phyloP scores from a whole-genome alignment of 2,329 filamentous ascomycete genomes.

The Ceratocystis smalleyi region DNA sequence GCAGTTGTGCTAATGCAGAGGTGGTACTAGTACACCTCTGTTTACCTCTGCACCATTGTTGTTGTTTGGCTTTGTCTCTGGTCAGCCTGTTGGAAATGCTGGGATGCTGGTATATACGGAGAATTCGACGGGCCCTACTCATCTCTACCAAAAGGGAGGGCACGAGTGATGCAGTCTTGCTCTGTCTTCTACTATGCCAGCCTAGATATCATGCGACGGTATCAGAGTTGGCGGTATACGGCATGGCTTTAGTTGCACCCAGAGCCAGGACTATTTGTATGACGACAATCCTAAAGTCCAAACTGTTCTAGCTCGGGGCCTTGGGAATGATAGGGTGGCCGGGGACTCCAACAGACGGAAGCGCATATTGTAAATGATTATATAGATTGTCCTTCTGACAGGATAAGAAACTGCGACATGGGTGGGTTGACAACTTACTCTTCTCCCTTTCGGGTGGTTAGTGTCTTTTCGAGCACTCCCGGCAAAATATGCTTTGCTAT shows the following conservation, averaged over 20 bases:
- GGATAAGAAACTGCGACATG: not conserved
- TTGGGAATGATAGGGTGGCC: not conserved
- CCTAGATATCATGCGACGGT: not conserved
- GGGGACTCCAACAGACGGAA: not conserved
- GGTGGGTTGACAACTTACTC: not conserved
- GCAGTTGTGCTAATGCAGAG: not conserved
- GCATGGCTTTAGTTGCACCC: not conserved
- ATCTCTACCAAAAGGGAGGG: not conserved
- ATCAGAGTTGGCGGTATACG: not conserved
- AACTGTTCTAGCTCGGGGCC: not conserved
- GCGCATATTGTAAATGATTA: slow-evolving; percentile 1
- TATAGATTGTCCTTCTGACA: not conserved
- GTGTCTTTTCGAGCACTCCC: too few species aligned
- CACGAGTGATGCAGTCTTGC: not conserved
- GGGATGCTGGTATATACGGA: not conserved
- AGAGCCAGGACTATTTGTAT: not conserved
- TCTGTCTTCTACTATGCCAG: not conserved
- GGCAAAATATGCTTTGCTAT: not conserved
- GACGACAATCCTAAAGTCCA: not conserved
- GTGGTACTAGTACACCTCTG: not conserved
- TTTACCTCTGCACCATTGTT: not conserved
- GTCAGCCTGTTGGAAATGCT: not conserved
- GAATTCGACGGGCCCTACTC: not conserved
- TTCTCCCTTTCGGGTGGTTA: too few species aligned
- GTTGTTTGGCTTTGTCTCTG: not conserved